Base-by-base conservation (phyloP, 2,329 filamentous ascomycete species). In the Verticillium nubilum region DNA sequence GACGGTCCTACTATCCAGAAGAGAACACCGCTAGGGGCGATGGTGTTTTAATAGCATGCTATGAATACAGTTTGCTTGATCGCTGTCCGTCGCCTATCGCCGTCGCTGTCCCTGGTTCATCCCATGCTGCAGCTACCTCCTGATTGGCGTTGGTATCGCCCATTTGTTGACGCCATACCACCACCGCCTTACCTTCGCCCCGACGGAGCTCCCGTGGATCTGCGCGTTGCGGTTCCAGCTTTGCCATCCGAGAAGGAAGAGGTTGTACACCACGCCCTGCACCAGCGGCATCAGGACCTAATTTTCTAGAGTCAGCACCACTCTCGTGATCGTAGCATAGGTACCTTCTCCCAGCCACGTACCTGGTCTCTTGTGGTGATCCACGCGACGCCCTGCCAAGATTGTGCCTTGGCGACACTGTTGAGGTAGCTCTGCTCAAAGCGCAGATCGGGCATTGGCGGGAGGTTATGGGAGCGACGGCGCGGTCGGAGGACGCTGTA, bases 381-480 rank as follows among this genome's bases (percentile, higher is more conserved):
- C 78, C 89, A 90, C 7, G 85, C 82, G 31, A 99, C 85, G 72
- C 86, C 86, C 78, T 89, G 88, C 86, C 88, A 93, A 26, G 86
- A 87, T 65, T 95, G 85, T 35, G 92, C 92, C 59, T 86, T 81
- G 64, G 88, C 85, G 67, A 99, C 90, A 76, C 92, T 96, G 67
- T 90, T 89, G 59, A 99, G 83, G 74, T 99, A 99, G 80, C 93
- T 97, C 82, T 99, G 95, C 78, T 99, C 95, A 76, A 98, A 98
- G 52, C 95, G 86, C 65, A 99, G 79, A 76, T 99, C 95, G 4
- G 93, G 92, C 69, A 97, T 83, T 9, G 86, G 84, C 29, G 83
- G 84, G 58, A 87, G 77, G 47, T 76, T 73, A 35, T 75, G 73
- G 54, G 69, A 68, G 54, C 78, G 79, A 57, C 77, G 77, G 59